Base-by-base conservation (phyloP, 2,329 filamentous ascomycete species). In the Nemania abortiva region DNA sequence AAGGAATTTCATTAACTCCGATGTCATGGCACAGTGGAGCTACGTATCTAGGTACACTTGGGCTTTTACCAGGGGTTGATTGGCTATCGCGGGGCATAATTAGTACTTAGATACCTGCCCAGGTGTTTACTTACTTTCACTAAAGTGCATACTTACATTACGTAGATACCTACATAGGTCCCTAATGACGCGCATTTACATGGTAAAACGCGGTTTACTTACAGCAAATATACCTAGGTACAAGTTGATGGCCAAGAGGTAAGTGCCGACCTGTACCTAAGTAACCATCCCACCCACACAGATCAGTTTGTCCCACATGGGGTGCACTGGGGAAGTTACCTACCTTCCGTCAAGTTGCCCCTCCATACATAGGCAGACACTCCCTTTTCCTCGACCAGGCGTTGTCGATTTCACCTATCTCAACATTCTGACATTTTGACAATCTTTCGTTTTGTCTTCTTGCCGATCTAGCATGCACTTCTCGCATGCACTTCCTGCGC, bases 1-100 rank as follows among this genome's bases (percentile, higher is more conserved):
- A 67, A 66, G 75, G 75, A 75, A 77, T 75, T 77, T 76, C 66
- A 69, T 63, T 69, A 72, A 63, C 69, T 74, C 76, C 76, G 76
- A 72, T 34, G 2, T 15, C 13, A 18, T 7, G 11, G 27, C 29
- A 37, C 4, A 3, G n/a, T 29, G 22, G 49, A 29, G 49, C 22
- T 15, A 52, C n/a, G 24, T 27, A 27, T 5, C 24, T 27, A 27
- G 2, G 5, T 27, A 42, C 39, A 15, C 15, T 6, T 42, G 11
- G 39, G 2, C 39, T 2, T 15, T 15, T 18, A 18, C 39, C 10
- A 11, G 39, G 39, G 5, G 11, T 5, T 6, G 13, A 42, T 42
- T 42, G 39, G 39, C 39, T 42, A 42, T 18, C 1, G 15, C 4
- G 39, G 42, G 42, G 18, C n/a, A 47, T 47, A 20, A 5, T 22